Evolutionary conservation across 306 rosid genomes (phyloP), one percentile per base, ranked within the genome.

Genomic region (Begonia loranthoides): DNA sequence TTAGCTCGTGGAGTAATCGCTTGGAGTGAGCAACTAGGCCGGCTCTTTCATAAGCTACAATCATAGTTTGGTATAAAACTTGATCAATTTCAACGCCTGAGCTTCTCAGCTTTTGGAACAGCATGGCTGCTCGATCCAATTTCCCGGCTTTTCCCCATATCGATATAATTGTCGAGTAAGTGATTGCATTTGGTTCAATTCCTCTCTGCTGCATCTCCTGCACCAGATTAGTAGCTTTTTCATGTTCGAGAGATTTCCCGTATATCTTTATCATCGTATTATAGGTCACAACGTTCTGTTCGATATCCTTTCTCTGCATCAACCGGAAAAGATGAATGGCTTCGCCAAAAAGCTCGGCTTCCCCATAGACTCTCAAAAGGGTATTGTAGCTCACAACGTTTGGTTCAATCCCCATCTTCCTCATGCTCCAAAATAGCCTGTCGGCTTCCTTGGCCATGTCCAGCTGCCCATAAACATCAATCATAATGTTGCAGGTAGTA

Each of bases 71-170:
- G 68, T 89, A 89, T 43, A 89, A 78, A 61, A 85, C 84, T 60
- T 72, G 87, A 52, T 90, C 97, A 55, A 89, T 84, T 66, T 78
- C 78, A 70, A 75, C 95, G 43, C 97, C 83, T 0, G 95, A 82
- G 68, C 67, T 79, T 75, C 92, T 78, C 55, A 90, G 66, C 74
- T 90, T 90, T 19, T 85, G 92, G 69, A 90, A 90, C 71, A 90
- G 63, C 77, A 80, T 68, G 39, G 95, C 92, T 0, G 95, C 94
- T 57, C 95, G 60, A 43, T 80, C 92, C 72, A 85, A 63, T 49
- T 90, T 85, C 69, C 97, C 94, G 0, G 97, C 97, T 71, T 73
- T 85, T 13, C 73, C 97, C 95, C 95, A 89, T 39, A 89, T 85
- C 56, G 94, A 82, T 56, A 89, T 89, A 44, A 90, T 77, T 5